phyloP scores from a whole-genome alignment of 352 stramenopile genomes.

The Phytophthora pseudosyringae region DNA sequence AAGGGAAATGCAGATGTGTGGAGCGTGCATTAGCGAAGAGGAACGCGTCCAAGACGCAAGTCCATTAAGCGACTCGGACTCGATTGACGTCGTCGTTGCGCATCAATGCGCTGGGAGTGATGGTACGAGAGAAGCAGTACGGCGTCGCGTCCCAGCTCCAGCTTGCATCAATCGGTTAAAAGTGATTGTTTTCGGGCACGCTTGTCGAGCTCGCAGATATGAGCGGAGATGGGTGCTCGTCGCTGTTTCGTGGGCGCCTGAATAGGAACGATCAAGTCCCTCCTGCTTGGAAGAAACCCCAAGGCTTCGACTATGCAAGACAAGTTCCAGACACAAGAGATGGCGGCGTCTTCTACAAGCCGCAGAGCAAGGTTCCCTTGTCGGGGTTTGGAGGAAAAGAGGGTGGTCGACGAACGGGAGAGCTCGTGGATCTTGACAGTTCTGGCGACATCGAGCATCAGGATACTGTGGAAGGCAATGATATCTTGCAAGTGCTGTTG shows the following conservation, averaged over 20 bases:
- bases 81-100: slow-evolving; percentile 19
- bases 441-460: not conserved
- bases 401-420: not conserved
- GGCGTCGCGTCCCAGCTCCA: slow-evolving; percentile 14
- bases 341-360: not conserved
- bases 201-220: not conserved
- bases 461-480: slow-evolving; percentile 26
- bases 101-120: slow-evolving; percentile 2
- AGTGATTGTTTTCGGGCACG: not conserved
- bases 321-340: not conserved
- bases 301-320: slow-evolving; percentile 2
- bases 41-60: not conserved
- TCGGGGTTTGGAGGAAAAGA: not conserved
- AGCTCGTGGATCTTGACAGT: not conserved
- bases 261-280: slow-evolving; percentile 2
- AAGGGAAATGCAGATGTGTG: slow-evolving; percentile 31
- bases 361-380: not conserved
- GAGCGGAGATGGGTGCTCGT: not conserved
- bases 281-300: not conserved
- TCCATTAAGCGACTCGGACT: slow-evolving; percentile 19
- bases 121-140: not conserved
- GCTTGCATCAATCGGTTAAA: slow-evolving; percentile 1
- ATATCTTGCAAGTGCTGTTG: slow-evolving; percentile 23
- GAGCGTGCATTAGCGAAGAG: not conserved
- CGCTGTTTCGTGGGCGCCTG: not conserved